Base-by-base conservation (phyloP, 2,329 filamentous ascomycete species). In the Delphinella strobiligena region DNA sequence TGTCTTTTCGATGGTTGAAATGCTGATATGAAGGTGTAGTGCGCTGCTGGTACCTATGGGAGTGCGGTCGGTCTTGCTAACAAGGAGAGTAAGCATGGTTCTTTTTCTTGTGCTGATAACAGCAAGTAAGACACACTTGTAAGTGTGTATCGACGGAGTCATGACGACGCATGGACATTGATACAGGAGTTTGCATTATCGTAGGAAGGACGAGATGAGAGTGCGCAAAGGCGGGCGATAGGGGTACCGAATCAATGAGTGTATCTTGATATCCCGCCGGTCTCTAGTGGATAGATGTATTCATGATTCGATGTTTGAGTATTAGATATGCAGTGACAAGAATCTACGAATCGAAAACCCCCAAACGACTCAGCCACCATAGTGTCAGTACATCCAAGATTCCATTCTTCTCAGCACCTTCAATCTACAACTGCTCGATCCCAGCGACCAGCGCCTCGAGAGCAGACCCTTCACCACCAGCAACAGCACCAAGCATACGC, bases 381-480 rank as follows among this genome's bases (percentile, higher is more conserved):
- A 32, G 36, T 19, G 24, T 31, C 16, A 38, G n/a, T 17, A 22
- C 16, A 17, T 4, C 10, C 15, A 22, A 14, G 17, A n/a, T n/a
- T 3, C 4, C 2, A 24, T 19, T 14, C 12, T 19, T 17, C 10
- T 17, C 7, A 4, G 14, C 7, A 1, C 8, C 5, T 34, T 19
- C n/a, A n/a, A 27, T 12, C 22, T 33, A 42, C 41, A 68, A 45
- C 51, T 66, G 61, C 46, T 68, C 64, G 36, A 68, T 56, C 10
- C 59, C 61, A 37, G 54, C 56, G 18, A 67, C 48, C 37, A 69
- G 47, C 34, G 51, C 52, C 24, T 66, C 61, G 12, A 68, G 44
- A 12, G 45, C 45, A n/a, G 49, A 51, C 34, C 42, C 41, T 44
- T 53, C 50, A 15, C 44, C 46, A 17, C 49, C 34, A 18, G 51